A percentile compares a stretch with the other conserved stretches of the same genome.
These are phyloP conservation scores for Mycena haematopus DNA, from an alignment of 768 basidiomycete genomes.

Conservation along the genomic window DNA sequence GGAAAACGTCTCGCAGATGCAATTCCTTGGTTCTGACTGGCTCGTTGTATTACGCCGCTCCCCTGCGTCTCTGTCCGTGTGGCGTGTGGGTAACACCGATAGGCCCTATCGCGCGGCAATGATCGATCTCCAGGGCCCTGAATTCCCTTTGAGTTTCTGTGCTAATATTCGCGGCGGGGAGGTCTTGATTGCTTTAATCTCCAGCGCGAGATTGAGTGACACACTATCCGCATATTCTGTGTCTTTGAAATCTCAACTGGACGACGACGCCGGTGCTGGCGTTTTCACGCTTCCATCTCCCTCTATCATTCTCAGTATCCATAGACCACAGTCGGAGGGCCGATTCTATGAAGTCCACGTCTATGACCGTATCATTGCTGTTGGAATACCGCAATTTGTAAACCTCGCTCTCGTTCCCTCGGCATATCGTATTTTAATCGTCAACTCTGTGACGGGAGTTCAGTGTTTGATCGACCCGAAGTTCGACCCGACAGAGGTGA, in stretches of 20 bases:
- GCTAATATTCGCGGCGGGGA: slow-evolving; percentile 38
- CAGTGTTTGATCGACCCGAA: slow-evolving; percentile 34
- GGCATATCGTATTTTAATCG: slow-evolving; percentile 41
- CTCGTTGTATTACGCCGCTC: slow-evolving; percentile 50
- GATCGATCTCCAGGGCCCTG: slow-evolving; percentile 32
- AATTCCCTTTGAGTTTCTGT: slow-evolving; percentile 40
- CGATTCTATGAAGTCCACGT: slow-evolving; percentile 36
- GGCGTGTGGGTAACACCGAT: slow-evolving; percentile 44
- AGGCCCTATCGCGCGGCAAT: slow-evolving; percentile 36
- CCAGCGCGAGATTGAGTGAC: slow-evolving; percentile 25
- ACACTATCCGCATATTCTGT: slow-evolving; percentile 31
- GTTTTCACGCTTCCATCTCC: slow-evolving; percentile 10
- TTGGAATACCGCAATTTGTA: slow-evolving; percentile 16
- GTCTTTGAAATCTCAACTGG: slow-evolving; percentile 24
- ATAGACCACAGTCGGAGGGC: slow-evolving; percentile 28
- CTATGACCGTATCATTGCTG: slow-evolving; percentile 26
- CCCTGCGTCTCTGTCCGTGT: slow-evolving; percentile 48
- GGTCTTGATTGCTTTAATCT: slow-evolving; percentile 34
- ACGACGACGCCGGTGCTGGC: slow-evolving; percentile 14
- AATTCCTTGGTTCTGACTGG: slow-evolving; percentile 56
- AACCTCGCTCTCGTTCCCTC: slow-evolving; percentile 22
- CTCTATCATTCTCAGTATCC: slow-evolving; percentile 22
- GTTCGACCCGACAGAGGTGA: slow-evolving; percentile 27
- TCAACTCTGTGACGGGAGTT: slow-evolving; percentile 38
- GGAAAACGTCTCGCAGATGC: slow-evolving; percentile 51